These are phyloP conservation scores for Globisporangium irregulare DNA, from an alignment of 352 stramenopile genomes.

Conservation along the genomic window DNA sequence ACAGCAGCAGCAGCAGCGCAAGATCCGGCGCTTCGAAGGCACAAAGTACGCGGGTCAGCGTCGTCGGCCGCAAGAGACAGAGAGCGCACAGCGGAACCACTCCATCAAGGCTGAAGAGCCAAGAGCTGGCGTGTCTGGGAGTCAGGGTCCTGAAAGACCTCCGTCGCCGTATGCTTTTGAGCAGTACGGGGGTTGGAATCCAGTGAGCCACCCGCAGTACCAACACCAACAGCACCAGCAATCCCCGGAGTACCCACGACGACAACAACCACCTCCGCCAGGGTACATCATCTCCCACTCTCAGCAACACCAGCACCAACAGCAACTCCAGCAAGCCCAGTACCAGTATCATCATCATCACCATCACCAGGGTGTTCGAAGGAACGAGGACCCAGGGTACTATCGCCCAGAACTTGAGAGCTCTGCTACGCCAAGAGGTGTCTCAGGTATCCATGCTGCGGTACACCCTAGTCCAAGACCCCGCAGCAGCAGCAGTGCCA, in stretches of 20 bases:
- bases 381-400: neutral
- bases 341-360: constrained; percentile 2
- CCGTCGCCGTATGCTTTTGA: neutral
- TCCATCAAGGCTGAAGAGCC: neutral
- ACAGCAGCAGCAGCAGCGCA: constrained; percentile 4
- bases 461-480: neutral
- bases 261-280: neutral
- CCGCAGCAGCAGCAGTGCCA: neutral
- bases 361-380: neutral
- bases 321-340: neutral
- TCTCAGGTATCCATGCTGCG: neutral
- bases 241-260: neutral
- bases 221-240: neutral
- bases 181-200: neutral
- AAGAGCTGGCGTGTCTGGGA: neutral
- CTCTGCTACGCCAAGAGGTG: neutral
- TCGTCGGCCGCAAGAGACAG: neutral
- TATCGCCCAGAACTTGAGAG: neutral
- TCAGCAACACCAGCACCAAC: neutral
- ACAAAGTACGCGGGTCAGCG: constrained; percentile 8
- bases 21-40: constrained; percentile 20
- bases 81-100: neutral
- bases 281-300: neutral
- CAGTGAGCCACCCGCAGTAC: neutral
- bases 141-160: neutral